Conservation (phyloP, 768 basidiomycete species). For the Termitomyces sp. region DNA sequence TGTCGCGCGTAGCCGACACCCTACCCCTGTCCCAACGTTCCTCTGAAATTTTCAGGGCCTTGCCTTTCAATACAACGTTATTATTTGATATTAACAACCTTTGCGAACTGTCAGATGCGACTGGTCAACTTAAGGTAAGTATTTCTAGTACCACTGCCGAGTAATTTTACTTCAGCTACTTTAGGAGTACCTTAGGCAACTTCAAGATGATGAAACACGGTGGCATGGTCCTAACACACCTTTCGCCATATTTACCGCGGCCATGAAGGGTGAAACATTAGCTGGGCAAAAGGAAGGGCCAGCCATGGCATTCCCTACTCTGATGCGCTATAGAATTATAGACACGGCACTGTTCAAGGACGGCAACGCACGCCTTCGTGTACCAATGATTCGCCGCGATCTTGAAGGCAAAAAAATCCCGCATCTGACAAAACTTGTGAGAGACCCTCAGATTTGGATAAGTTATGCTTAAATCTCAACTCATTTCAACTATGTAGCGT, state of each 20-base stretch:
- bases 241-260: background rate
- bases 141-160: background rate
- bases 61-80: background rate
- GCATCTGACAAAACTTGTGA: background rate
- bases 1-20: background rate
- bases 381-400: background rate
- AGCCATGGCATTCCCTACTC: background rate
- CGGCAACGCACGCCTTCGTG: background rate
- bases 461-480: background rate
- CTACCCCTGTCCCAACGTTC: background rate
- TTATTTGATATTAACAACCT: background rate
- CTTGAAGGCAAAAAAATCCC: background rate
- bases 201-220: background rate
- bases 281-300: background rate
- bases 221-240: background rate
- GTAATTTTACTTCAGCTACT: background rate
- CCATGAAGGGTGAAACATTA: background rate
- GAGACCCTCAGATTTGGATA: background rate
- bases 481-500: background rate
- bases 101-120: background rate
- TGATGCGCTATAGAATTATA: background rate
- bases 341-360: background rate
- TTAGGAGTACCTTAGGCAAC: background rate
- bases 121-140: background rate
- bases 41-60: background rate